Evolutionary conservation across 139 green algal species (phyloP).

Genomic region (Micromonas pusilla): DNA sequence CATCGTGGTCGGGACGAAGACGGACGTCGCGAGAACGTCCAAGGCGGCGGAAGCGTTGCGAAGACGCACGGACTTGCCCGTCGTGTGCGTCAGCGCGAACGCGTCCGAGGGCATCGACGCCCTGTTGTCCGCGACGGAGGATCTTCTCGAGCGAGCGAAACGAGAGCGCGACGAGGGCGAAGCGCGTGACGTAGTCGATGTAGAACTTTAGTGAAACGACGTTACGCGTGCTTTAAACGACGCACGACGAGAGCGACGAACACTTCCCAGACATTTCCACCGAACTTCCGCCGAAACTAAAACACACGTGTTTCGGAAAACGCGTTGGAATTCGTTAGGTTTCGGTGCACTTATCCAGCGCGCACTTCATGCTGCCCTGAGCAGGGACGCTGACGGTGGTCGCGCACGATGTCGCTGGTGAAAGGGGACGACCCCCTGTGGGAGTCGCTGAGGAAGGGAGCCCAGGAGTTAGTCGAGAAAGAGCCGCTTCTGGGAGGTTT

Average conservation of each 20-base stretch:
- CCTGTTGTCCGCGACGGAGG: not conserved
- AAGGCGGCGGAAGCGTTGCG: not conserved
- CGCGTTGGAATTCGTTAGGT: too few relatives aligned
- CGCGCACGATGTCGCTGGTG: not conserved
- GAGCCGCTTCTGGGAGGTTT: constrained; percentile 85
- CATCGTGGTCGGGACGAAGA: not conserved
- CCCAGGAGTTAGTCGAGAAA: constrained; percentile 34
- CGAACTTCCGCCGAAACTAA: too few relatives aligned
- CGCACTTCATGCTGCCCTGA: too few relatives aligned
- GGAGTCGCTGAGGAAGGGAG: constrained; percentile 35
- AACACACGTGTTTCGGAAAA: too few relatives aligned
- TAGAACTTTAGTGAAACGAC: too few relatives aligned
- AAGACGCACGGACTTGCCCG: not conserved
- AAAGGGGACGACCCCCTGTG: constrained; percentile 32
- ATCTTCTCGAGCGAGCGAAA: not conserved
- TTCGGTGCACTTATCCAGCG: too few relatives aligned
- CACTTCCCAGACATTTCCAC: too few relatives aligned
- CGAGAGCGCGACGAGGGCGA: not conserved
- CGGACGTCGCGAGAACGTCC: not conserved
- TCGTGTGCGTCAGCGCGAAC: not conserved
- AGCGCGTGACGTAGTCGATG: too few relatives aligned
- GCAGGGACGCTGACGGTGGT: too few relatives aligned
- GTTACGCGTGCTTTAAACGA: too few relatives aligned
- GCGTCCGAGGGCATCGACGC: not conserved
- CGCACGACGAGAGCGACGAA: too few relatives aligned